Evolutionary conservation across 164 flowering plant species (phyloP), one percentile per base, ranked within the genome.

Genomic region (Aristolochia contorta): DNA sequence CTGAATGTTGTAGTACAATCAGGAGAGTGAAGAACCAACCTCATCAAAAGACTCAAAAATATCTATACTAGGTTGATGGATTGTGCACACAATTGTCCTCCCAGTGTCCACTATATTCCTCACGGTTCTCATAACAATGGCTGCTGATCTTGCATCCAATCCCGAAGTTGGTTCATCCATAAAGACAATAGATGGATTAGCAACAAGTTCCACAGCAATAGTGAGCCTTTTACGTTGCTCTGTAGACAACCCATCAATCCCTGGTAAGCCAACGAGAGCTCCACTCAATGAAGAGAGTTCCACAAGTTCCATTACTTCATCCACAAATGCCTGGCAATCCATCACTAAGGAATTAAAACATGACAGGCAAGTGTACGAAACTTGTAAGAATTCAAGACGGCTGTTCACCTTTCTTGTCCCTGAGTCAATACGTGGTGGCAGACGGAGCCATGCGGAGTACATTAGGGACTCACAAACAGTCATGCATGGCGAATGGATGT

Each of bases 161-260:
- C 99, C 97, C 37, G 99, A 88, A 6, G 99, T 94, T 55, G 98
- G 99, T 73, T 94, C 99, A 73, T 94, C 97, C 99, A 94, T 91
- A 69, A 94, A 94, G 18, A 94, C 96, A 62, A 94, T 86, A 32
- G 99, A 91, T 54, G 99, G 99, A 67, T 94, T 94, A 21, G 99
- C 95, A 41, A 94, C 97, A 64, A 94, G 80, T 70, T 94, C 99
- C 62, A 91, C 91, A 22, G 99, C 99, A 58, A 94, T 94, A n/a
- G 99, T 94, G 57, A 94, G 68, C 67, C 99, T 83, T 78, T 94
- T 94, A 43, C 99, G 71, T 66, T 93, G 99, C 74, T 88, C 99
- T 3, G 97, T 94, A 16, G 97, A 94, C 72, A 94, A 70, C 57
- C 99, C 99, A 80, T 94, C 89, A 64, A 94, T 72, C 46, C 93